Conservation (phyloP, 139 green algal genomes). For the Dunaliella sp. region DNA sequence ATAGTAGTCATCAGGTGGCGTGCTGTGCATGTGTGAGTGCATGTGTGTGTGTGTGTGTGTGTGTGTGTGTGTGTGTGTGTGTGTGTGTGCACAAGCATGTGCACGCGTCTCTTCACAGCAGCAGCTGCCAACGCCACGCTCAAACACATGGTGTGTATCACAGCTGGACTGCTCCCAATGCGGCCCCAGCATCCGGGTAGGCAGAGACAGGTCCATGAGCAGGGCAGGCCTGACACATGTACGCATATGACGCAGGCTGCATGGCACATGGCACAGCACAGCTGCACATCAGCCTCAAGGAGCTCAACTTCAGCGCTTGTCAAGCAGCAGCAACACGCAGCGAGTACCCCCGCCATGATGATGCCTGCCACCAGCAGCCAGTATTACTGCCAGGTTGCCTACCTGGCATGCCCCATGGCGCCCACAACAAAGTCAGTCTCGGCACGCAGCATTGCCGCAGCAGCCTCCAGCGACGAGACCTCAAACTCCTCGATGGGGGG, state of each 20-base stretch:
- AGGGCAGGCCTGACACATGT: not conserved
- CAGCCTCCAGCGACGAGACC: constrained; percentile 38
- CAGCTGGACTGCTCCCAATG: too few relatives aligned
- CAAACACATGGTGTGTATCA: not conserved
- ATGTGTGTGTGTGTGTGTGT: too few relatives aligned
- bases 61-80: too few relatives aligned
- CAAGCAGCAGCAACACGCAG: too few relatives aligned
- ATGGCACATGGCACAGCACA: not conserved
- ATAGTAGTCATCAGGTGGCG: constrained; percentile 50
- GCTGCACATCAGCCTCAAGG: too few relatives aligned
- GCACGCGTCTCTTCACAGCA: not conserved
- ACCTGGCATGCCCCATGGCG: constrained; percentile 20
- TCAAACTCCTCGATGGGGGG: constrained; percentile 41
- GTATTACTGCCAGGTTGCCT: too few relatives aligned
- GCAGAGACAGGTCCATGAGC: too few relatives aligned
- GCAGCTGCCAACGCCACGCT: not conserved
- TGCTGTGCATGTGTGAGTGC: constrained; percentile 23
- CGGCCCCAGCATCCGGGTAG: too few relatives aligned
- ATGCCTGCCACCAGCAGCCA: too few relatives aligned
- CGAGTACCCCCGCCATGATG: too few relatives aligned
- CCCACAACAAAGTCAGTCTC: constrained; percentile 48
- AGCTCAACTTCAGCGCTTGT: too few relatives aligned
- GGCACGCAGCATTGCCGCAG: constrained; percentile 42
- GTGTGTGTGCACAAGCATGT: too few relatives aligned
- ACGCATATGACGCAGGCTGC: not conserved